phyloP scores from a whole-genome alignment of 2,329 filamentous ascomycete genomes.

The Paraphoma sp. region DNA sequence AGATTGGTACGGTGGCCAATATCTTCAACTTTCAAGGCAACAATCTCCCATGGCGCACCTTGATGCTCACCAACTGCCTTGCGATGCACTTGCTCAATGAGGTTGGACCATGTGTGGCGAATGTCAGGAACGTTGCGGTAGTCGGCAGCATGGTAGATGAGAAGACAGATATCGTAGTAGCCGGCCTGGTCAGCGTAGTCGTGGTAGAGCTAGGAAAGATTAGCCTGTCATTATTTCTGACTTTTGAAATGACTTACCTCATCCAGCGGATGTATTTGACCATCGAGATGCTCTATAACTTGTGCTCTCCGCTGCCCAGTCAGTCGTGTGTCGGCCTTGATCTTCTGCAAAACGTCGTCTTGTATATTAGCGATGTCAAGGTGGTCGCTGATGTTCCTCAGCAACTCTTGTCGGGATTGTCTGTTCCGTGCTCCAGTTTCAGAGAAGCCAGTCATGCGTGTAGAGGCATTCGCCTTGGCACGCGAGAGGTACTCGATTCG shows the following conservation, averaged over 20 bases:
- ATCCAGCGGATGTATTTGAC: constrained; percentile 77
- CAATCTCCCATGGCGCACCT: constrained; percentile 71
- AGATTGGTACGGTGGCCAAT: constrained; percentile 63
- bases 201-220: constrained; percentile 77
- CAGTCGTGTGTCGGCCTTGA: constrained; percentile 76
- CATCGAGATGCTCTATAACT: constrained; percentile 73
- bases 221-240: constrained; percentile 22
- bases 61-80: constrained; percentile 57
- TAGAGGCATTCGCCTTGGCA: constrained; percentile 91
- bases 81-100: constrained; percentile 71
- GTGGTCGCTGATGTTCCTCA: constrained; percentile 83
- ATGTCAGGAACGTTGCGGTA: constrained; percentile 89
- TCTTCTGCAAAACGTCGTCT: constrained; percentile 82
- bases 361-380: constrained; percentile 95
- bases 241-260: constrained; percentile 63
- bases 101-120: constrained; percentile 79
- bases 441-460: constrained; percentile 76
- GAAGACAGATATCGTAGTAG: constrained; percentile 91
- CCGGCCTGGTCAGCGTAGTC: constrained; percentile 86
- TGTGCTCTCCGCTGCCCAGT: constrained; percentile 66
- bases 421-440: constrained; percentile 56
- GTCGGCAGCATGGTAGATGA: constrained; percentile 91
- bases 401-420: constrained; percentile 82
- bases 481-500: constrained; percentile 89
- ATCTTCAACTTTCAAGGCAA: constrained; percentile 66